phyloP scores from a whole-genome alignment of 2,329 filamentous ascomycete species.

The Trichothecium roseum region DNA sequence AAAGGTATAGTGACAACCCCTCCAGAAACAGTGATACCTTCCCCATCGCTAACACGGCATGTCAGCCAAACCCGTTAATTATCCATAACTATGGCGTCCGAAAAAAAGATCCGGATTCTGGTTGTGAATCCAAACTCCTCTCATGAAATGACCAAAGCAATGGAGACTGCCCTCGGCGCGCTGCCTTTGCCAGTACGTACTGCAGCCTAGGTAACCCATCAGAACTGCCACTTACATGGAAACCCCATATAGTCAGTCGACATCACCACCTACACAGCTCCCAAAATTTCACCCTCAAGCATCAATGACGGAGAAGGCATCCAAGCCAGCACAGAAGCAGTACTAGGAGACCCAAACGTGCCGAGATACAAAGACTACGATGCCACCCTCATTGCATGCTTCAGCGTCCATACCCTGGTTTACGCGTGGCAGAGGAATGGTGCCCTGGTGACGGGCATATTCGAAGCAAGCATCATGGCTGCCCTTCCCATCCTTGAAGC shows the following conservation, averaged over 20 bases:
- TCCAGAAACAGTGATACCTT: too few relatives aligned
- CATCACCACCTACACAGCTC: conserved; percentile 57
- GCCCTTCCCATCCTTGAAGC: conserved; percentile 33
- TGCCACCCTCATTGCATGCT: conserved; percentile 81
- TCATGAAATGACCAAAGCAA: conserved; percentile 56
- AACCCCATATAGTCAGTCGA: conserved; percentile 26
- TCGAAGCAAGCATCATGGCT: conserved; percentile 68
- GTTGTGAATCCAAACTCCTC: conserved; percentile 77
- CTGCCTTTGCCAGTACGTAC: too few relatives aligned
- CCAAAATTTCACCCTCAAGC: conserved; percentile 52
- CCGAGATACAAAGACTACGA: conserved; percentile 42
- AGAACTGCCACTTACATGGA: not conserved
- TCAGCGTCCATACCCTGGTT: conserved; percentile 74
- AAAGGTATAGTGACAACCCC: too few relatives aligned
- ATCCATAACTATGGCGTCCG: not conserved
- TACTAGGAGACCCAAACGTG: conserved; percentile 42
- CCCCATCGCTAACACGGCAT: too few relatives aligned
- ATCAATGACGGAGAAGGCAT: conserved; percentile 72
- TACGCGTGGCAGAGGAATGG: conserved; percentile 13
- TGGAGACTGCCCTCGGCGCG: conserved; percentile 36
- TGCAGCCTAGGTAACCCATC: conserved; percentile 13
- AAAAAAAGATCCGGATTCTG: conserved; percentile 36
- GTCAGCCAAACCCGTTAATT: not conserved
- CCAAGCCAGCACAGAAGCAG: conserved; percentile 47
- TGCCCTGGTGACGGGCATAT: conserved; percentile 52